A percentile compares a stretch with the other conserved stretches of the same genome.
Evolutionary conservation across 1,284 basidiomycete genomes (phyloP).

Genomic region (Uromyces viciae-fabae): DNA sequence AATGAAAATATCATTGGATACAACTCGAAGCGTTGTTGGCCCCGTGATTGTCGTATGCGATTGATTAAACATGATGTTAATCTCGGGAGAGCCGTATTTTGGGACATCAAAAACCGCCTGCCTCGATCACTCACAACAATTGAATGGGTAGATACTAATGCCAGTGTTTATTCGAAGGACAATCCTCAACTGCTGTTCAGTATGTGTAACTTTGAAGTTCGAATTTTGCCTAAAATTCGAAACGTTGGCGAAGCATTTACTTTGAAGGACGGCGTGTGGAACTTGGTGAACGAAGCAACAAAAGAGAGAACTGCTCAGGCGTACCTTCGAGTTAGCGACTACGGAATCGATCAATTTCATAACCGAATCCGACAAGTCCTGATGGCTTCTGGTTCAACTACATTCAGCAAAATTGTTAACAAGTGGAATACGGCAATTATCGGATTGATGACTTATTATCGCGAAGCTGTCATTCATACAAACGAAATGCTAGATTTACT

Average conservation of each 20-base stretch:
- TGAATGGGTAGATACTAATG: slow-evolving; percentile 68
- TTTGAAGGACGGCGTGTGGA: slow-evolving; percentile 95
- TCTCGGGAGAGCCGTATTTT: slow-evolving; percentile 93
- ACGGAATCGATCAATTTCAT: slow-evolving; percentile 89
- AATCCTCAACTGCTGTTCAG: slow-evolving; percentile 97
- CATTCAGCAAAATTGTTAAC: slow-evolving; percentile 99
- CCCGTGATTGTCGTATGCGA: slow-evolving; percentile 96
- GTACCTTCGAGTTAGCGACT: slow-evolving; percentile 73
- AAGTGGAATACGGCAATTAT: slow-evolving; percentile 98
- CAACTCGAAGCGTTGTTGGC: slow-evolving; percentile 99
- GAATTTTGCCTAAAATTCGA: slow-evolving; percentile 90
- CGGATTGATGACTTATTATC: slow-evolving; percentile 92
- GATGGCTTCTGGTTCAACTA: slow-evolving; percentile 98
- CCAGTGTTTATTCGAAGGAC: slow-evolving; percentile 83
- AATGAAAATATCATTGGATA: slow-evolving; percentile 99
- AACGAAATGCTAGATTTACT: slow-evolving; percentile 88
- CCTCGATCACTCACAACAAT: slow-evolving; percentile 95
- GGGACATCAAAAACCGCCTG: slow-evolving; percentile 97
- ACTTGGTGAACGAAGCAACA: slow-evolving; percentile 80
- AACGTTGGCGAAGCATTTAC: slow-evolving; percentile 95
- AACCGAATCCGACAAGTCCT: slow-evolving; percentile 93
- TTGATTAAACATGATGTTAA: slow-evolving; percentile 99
- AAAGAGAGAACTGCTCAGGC: slow-evolving; percentile 97
- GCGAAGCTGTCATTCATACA: slow-evolving; percentile 97
- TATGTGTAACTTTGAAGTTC: slow-evolving; percentile 96